Percentiles rank a stretch among this genome's conserved stretches.
Evolutionary conservation across 1,284 basidiomycete genomes (phyloP).

Genomic region (Coriolopsis trogii): DNA sequence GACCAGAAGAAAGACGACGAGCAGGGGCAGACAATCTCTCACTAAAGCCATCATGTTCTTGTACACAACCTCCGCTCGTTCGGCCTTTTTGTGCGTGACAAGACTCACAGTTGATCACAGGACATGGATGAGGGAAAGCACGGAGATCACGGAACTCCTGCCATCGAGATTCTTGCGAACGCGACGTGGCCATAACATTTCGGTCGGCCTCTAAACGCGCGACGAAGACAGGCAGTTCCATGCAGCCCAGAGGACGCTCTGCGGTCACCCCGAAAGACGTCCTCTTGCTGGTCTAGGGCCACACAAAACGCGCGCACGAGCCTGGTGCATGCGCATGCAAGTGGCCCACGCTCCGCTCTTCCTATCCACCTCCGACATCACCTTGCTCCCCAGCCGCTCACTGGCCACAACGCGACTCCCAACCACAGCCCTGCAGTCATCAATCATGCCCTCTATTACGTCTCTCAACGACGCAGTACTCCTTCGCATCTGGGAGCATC

Average conservation of each 20-base stretch:
- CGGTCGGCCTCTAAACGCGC: constrained; percentile 6
- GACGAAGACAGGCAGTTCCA: constrained; percentile 12
- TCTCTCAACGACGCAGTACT: constrained; percentile 28
- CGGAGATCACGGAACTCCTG: constrained; percentile 23
- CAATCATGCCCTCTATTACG: constrained; percentile 11
- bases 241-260: constrained; percentile 1
- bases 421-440: no score
- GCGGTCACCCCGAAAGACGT: constrained; percentile 4
- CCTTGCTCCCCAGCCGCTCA: constrained; percentile 7
- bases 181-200: not conserved
- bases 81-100: not conserved
- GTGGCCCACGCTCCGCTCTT: constrained; percentile 18
- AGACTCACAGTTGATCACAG: constrained; percentile 16
- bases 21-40: not conserved
- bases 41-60: not conserved
- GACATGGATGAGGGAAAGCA: constrained; percentile 15
- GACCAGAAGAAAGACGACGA: no score
- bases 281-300: not conserved
- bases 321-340: constrained; percentile 10
- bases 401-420: no score
- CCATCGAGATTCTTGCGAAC: constrained; percentile 15
- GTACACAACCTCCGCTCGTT: not conserved
- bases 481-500: constrained; percentile 28
- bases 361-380: constrained; percentile 14
- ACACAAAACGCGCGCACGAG: not conserved